Evolutionary conservation across 306 rosid species (phyloP), one percentile per base, ranked within the genome.

Genomic region (Sicyos baderoa): DNA sequence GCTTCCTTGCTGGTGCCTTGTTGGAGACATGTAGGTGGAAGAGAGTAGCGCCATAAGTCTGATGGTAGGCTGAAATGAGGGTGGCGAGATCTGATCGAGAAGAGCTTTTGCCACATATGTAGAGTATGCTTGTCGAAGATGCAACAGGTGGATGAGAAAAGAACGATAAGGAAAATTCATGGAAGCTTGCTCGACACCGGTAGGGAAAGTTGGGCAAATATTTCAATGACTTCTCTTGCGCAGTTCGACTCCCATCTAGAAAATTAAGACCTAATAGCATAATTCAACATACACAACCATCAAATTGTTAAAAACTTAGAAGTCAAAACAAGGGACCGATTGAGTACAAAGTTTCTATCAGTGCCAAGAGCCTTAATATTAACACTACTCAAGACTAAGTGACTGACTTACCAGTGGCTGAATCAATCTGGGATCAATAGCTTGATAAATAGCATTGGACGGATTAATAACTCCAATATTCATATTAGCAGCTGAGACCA

Each of bases 401-500:
- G 25, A 37, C 49, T 37, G 68, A 81, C 72, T 79, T 93, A 93
- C 96, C 91, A 64, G 78, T 78, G 89, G 78, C 63, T 81, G 91
- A 71, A 88, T 78, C 71, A 93, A 79, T 77, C 91, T 78, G 50
- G 89, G 84, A 59, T 90, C 89, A 69, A 85, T 70, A 55, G 89
- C 81, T 76, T 88, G 97, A 83, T 93, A 93, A 47, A 90, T 47
- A 70, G 95, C 81, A 15, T 82, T 71, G 62, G 89, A 83, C 42
- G 92, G 87, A 81, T 84, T 88, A 44, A 80, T 77, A 82, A 77
- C 78, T 66, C 93, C 96, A 32, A 85, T n/a, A 82, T 82, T 86
- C 59, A 87, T 81, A 80, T 84, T 83, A 69, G 90, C 78, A 60
- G 92, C 75, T 70, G 96, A 72, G 56, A 84, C 73, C 52, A 84